A percentile compares a stretch with the other conserved stretches of the same genome.
Evolutionary conservation across 1,284 basidiomycete species (phyloP).

Genomic region (Phellopilus nigrolimitatus): DNA sequence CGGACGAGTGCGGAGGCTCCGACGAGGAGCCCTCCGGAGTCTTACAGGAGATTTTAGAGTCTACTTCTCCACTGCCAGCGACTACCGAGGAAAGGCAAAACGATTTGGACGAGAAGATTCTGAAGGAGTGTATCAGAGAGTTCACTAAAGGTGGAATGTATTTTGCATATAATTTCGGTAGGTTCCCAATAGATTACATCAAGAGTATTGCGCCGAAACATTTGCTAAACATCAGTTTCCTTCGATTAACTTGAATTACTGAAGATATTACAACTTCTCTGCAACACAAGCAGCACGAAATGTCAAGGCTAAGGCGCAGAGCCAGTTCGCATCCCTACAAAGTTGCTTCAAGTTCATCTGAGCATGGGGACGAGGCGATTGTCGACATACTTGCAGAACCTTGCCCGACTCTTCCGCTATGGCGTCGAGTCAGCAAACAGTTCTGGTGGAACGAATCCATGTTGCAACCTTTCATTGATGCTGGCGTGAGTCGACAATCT

Average conservation of each 20-base stretch:
- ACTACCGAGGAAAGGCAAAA: slow-evolving; percentile 60
- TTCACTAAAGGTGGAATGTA: slow-evolving; percentile 78
- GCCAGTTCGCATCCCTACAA: slow-evolving; percentile 20
- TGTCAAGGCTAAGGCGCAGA: slow-evolving; percentile 41
- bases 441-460: slow-evolving; percentile 93
- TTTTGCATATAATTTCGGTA: slow-evolving; percentile 75
- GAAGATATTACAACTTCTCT: slow-evolving; percentile 74
- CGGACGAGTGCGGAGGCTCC: slow-evolving; percentile 15
- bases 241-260: not conserved
- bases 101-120: slow-evolving; percentile 71
- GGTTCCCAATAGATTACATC: slow-evolving; percentile 17
- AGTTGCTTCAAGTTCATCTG: slow-evolving; percentile 6
- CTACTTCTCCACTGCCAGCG: slow-evolving; percentile 53
- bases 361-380: slow-evolving; percentile 33
- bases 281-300: slow-evolving; percentile 71
- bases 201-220: not conserved
- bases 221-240: not conserved
- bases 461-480: slow-evolving; percentile 68
- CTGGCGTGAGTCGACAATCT: slow-evolving; percentile 45
- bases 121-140: slow-evolving; percentile 67
- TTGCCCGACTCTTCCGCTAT: slow-evolving; percentile 66
- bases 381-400: slow-evolving; percentile 64
- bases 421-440: slow-evolving; percentile 76
- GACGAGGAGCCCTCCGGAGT: slow-evolving; percentile 42
- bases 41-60: slow-evolving; percentile 49